phyloP scores from a whole-genome alignment of 495 filamentous ascomycete genomes.

The Penicillium crystallinum region DNA sequence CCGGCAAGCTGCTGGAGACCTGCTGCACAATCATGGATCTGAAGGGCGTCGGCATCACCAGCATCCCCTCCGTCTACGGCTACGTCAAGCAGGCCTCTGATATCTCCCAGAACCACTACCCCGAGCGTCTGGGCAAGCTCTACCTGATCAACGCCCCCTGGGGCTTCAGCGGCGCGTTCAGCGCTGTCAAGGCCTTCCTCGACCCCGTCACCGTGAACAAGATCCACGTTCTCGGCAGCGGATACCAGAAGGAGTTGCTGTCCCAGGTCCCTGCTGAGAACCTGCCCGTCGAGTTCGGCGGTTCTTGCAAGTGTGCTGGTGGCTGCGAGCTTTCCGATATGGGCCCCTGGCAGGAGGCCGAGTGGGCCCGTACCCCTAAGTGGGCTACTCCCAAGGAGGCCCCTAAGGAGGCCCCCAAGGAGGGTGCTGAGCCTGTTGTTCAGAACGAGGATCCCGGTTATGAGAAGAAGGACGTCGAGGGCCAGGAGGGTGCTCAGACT shows the following conservation, averaged over 20 bases:
- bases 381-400: constrained; percentile 56
- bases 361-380: constrained; percentile 66
- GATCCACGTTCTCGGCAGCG: constrained; percentile 82
- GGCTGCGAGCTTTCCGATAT: constrained; percentile 85
- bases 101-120: constrained; percentile 98
- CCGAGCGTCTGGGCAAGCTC: constrained; percentile 81
- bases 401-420: constrained; percentile 22
- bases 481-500: constrained; percentile 24
- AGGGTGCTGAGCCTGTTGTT: constrained; percentile 16
- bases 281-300: constrained; percentile 81
- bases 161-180: constrained; percentile 82
- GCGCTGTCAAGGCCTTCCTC: constrained; percentile 80
- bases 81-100: constrained; percentile 76
- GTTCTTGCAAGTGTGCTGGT: constrained; percentile 72
- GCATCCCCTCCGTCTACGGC: constrained; percentile 73
- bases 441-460: constrained; percentile 26
- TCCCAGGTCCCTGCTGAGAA: constrained; percentile 86
- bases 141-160: constrained; percentile 98
- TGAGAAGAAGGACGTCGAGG: constrained; percentile 33
- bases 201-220: constrained; percentile 95
- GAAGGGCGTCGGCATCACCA: constrained; percentile 83
- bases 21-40: constrained; percentile 97
- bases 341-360: constrained; percentile 83
- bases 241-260: constrained; percentile 79
- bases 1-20: constrained; percentile 85